Evolutionary conservation across 1,284 basidiomycete species (phyloP).

Genomic region (Sanghuangporus sanghuang): DNA sequence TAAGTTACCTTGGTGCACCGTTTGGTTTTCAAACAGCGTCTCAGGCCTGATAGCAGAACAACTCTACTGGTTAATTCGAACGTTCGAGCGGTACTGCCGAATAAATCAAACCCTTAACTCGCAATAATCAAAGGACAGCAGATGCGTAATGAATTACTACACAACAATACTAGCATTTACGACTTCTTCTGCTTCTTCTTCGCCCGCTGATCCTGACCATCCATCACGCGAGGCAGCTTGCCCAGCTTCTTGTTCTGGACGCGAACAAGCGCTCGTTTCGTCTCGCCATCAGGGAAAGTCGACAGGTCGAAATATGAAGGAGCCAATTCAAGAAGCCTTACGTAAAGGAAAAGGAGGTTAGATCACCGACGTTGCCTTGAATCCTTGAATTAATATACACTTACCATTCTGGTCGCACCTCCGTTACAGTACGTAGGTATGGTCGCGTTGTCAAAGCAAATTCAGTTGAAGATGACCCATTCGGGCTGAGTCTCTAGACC

Average conservation of each 20-base stretch:
- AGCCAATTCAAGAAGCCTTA: slow-evolving; percentile 82
- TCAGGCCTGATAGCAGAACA: too few species aligned
- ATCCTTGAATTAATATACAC: slow-evolving; percentile 21
- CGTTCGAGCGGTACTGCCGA: background rate
- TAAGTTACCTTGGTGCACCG: too few species aligned
- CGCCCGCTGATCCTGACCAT: slow-evolving; percentile 17
- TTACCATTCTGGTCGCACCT: slow-evolving; percentile 86
- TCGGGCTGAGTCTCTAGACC: slow-evolving; percentile 92
- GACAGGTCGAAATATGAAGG: slow-evolving; percentile 74
- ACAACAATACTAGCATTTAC: background rate
- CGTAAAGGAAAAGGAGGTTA: slow-evolving; percentile 1
- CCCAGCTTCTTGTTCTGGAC: slow-evolving; percentile 38
- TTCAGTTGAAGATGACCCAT: slow-evolving; percentile 97
- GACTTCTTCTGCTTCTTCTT: slow-evolving; percentile 29
- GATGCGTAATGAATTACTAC: background rate
- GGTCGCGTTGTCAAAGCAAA: slow-evolving; percentile 90
- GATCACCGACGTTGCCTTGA: background rate
- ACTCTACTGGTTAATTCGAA: too few species aligned
- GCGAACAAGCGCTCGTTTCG: slow-evolving; percentile 60
- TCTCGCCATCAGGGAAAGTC: slow-evolving; percentile 66
- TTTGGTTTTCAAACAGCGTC: too few species aligned
- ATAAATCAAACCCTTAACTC: too few species aligned
- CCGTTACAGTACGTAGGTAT: slow-evolving; percentile 91
- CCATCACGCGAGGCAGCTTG: slow-evolving; percentile 27
- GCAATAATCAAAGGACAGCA: too few species aligned